These are phyloP conservation scores for Xylaria sp. DNA, from an alignment of 2,329 filamentous ascomycete genomes.

Conservation along the genomic window DNA sequence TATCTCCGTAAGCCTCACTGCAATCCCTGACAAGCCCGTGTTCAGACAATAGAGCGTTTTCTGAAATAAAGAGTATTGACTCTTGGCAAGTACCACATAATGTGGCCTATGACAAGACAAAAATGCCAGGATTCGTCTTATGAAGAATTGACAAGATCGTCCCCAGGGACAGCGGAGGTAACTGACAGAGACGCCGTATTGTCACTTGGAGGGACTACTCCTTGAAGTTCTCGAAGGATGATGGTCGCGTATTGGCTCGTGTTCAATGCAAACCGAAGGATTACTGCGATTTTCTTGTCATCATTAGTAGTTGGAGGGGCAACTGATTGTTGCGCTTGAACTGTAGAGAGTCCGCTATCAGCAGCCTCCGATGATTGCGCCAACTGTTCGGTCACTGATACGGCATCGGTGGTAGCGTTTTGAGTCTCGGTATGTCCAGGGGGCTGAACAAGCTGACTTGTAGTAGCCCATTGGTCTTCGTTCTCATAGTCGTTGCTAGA, in stretches of 20 bases:
- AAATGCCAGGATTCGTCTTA: background rate
- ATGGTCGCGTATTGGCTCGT: constrained; percentile 41
- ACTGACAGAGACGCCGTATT: background rate
- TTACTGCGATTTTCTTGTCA: constrained; percentile 37
- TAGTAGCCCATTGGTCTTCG: background rate
- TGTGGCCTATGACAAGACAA: background rate
- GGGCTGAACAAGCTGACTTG: background rate
- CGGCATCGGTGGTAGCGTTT: background rate
- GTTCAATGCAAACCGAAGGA: constrained; percentile 38
- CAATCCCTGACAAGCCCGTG: background rate
- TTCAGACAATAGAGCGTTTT: background rate
- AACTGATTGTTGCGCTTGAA: background rate
- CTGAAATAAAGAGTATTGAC: too few species aligned
- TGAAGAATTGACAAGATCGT: background rate
- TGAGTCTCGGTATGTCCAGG: background rate
- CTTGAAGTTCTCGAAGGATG: constrained; percentile 39
- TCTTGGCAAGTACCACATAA: too few species aligned
- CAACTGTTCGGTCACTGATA: constrained; percentile 1
- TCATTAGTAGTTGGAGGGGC: constrained; percentile 11
- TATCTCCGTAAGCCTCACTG: background rate
- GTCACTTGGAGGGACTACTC: constrained; percentile 10
- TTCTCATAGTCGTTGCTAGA: background rate
- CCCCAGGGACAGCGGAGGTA: background rate
- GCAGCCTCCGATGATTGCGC: constrained; percentile 1
- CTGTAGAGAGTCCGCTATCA: constrained; percentile 2